A percentile compares a stretch with the other conserved stretches of the same genome.
phyloP scores from a whole-genome alignment of 2,329 filamentous ascomycete genomes.

The Dactylella cylindrospora region DNA sequence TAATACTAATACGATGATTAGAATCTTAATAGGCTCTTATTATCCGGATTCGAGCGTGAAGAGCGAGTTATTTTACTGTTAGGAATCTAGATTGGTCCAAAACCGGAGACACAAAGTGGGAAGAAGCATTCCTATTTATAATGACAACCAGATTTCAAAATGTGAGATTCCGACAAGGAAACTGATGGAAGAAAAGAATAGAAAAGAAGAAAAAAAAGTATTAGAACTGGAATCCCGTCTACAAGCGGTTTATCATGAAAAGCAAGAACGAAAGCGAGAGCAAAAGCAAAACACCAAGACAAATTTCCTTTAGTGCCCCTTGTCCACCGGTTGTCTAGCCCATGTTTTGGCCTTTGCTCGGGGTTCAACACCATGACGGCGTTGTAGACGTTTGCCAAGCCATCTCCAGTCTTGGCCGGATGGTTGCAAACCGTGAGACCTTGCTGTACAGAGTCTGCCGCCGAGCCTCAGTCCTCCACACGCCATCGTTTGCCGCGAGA shows the following conservation, averaged over 20 bases:
- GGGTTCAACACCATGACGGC: conserved; percentile 36
- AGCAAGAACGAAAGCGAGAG: too few species aligned
- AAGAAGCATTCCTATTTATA: conserved; percentile 39
- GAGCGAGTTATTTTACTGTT: conserved; percentile 31
- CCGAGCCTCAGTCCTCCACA: conserved; percentile 20
- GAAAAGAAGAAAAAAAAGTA: too few species aligned
- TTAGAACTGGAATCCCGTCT: conserved; percentile 10
- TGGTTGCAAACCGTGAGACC: conserved; percentile 8
- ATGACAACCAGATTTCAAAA: not conserved
- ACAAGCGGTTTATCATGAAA: conserved; percentile 6
- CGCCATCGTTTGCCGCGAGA: conserved; percentile 9
- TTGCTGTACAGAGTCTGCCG: conserved; percentile 5
- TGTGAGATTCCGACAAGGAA: conserved; percentile 15
- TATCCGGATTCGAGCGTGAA: conserved; percentile 30
- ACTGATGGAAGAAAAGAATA: too few species aligned
- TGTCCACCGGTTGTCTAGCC: conserved; percentile 1
- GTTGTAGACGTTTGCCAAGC: conserved; percentile 40
- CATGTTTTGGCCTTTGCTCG: conserved; percentile 27
- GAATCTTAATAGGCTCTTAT: conserved; percentile 5
- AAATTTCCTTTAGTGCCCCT: not conserved
- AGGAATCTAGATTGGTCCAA: conserved; percentile 32
- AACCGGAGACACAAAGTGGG: conserved; percentile 18
- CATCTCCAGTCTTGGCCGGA: conserved; percentile 39
- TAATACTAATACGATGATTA: not conserved
- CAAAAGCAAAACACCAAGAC: conserved; percentile 29